These are phyloP conservation scores for Wickerhamiella parazyma DNA, from an alignment of 805 yeast species.

Conservation along the genomic window DNA sequence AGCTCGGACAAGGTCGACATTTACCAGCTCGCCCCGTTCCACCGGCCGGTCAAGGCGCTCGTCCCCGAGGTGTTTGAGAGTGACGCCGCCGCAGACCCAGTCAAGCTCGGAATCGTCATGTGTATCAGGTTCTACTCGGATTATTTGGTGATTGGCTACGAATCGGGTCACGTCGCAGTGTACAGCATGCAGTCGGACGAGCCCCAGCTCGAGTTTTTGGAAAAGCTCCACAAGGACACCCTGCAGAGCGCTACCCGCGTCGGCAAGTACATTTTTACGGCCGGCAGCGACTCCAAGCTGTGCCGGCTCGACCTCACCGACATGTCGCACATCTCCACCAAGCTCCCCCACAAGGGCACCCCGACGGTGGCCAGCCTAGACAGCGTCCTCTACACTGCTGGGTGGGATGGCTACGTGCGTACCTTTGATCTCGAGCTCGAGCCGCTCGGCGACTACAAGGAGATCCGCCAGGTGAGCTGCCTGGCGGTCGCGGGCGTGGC, in stretches of 20 bases:
- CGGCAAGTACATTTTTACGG: constrained; percentile 7
- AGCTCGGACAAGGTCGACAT: constrained; percentile 55
- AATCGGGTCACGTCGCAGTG: constrained; percentile 48
- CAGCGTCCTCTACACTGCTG: constrained; percentile 19
- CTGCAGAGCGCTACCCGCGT: constrained; percentile 20
- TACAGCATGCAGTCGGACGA: constrained; percentile 10
- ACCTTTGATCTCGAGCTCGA: constrained; percentile 14
- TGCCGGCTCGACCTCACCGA: not conserved
- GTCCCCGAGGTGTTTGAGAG: constrained; percentile 15
- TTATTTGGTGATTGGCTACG: constrained; percentile 43
- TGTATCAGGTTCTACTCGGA: constrained; percentile 43
- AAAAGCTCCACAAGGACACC: constrained; percentile 24
- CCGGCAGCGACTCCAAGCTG: constrained; percentile 2
- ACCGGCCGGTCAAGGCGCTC: constrained; percentile 16
- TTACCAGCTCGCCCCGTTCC: constrained; percentile 29
- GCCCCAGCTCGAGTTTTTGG: constrained; percentile 1
- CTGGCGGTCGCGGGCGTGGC: not conserved
- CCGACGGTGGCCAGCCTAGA: constrained; percentile 12
- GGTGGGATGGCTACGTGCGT: constrained; percentile 31
- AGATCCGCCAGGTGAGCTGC: constrained; percentile 13
- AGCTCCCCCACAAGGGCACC: constrained; percentile 4
- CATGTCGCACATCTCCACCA: not conserved
- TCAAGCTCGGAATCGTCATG: constrained; percentile 40
- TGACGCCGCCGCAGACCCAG: constrained; percentile 9
- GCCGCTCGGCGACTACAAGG: not conserved